phyloP scores from a whole-genome alignment of 805 yeast species.

The Scheffersomyces coipomensis region DNA sequence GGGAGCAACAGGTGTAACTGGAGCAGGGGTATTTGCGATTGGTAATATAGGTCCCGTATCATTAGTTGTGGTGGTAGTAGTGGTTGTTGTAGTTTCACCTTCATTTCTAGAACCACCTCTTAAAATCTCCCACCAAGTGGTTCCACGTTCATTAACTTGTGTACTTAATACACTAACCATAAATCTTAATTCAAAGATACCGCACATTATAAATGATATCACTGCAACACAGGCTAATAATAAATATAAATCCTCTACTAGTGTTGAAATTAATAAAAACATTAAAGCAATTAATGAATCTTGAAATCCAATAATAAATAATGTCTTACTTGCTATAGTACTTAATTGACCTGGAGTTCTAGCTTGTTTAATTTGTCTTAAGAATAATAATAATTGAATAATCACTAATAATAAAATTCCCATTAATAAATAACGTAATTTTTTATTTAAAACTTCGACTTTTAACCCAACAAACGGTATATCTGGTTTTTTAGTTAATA shows the following conservation, averaged over 20 bases:
- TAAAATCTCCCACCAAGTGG: constrained; percentile 64
- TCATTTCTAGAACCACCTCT: constrained; percentile 52
- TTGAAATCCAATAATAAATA: constrained; percentile 64
- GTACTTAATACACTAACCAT: constrained; percentile 64
- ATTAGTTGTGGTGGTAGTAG: constrained; percentile 1
- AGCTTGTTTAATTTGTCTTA: constrained; percentile 68
- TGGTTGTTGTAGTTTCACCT: constrained; percentile 3
- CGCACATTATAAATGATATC: constrained; percentile 64
- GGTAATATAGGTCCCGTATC: constrained; percentile 7
- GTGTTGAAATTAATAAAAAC: constrained; percentile 56
- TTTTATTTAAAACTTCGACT: constrained; percentile 42
- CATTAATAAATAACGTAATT: constrained; percentile 40
- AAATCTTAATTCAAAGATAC: constrained; percentile 74
- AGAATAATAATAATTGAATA: constrained; percentile 53
- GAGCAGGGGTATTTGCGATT: constrained; percentile 5
- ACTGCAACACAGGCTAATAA: constrained; percentile 71
- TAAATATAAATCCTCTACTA: constrained; percentile 57
- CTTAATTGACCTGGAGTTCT: constrained; percentile 81
- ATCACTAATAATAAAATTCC: constrained; percentile 45
- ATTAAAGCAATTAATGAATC: constrained; percentile 71
- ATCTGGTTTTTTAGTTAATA: constrained; percentile 28
- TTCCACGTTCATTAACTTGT: constrained; percentile 69
- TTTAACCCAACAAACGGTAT: constrained; percentile 50
- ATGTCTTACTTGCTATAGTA: constrained; percentile 52
- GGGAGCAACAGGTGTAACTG: constrained; percentile 3